phyloP scores from a whole-genome alignment of 352 stramenopile genomes.

The Aphanomyces euteiches region DNA sequence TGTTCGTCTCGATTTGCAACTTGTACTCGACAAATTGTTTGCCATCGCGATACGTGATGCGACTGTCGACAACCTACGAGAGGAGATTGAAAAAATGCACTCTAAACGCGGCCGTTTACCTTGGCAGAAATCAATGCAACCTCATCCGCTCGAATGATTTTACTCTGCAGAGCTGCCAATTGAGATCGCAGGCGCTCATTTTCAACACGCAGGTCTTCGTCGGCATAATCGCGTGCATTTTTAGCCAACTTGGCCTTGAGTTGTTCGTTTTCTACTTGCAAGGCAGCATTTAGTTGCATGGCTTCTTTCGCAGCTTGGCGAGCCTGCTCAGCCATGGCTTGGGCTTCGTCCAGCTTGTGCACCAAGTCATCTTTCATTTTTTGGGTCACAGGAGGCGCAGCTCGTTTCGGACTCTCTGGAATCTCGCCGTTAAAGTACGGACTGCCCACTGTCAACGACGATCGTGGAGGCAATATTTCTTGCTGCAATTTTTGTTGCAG shows the following conservation, averaged over 20 bases:
- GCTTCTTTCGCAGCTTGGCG: slow-evolving; percentile 14
- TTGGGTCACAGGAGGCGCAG: not conserved
- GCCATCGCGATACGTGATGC: slow-evolving; percentile 72
- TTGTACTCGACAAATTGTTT: slow-evolving; percentile 85
- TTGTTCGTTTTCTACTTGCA: slow-evolving; percentile 84
- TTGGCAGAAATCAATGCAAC: slow-evolving; percentile 7
- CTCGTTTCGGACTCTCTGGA: slow-evolving; percentile 1
- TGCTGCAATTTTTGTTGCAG: not conserved
- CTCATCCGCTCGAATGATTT: slow-evolving; percentile 80
- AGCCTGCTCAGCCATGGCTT: slow-evolving; percentile 8
- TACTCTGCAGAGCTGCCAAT: slow-evolving; percentile 75
- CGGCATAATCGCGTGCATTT: slow-evolving; percentile 72
- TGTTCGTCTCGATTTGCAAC: slow-evolving; percentile 84
- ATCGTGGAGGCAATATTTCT: not conserved
- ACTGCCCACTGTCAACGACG: not conserved
- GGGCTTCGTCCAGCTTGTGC: slow-evolving; percentile 10
- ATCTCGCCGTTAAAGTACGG: slow-evolving; percentile 15
- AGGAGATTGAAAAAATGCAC: not conserved
- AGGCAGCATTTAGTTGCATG: slow-evolving; percentile 57
- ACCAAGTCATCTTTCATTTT: not conserved
- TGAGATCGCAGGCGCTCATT: slow-evolving; percentile 79
- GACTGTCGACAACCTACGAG: slow-evolving; percentile 78
- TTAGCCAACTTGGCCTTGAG: slow-evolving; percentile 66
- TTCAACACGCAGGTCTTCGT: slow-evolving; percentile 69
- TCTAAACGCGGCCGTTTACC: slow-evolving; percentile 7